These are phyloP conservation scores for Cercospora sp. DNA, from an alignment of 2,329 filamentous ascomycete genomes.

Conservation along the genomic window DNA sequence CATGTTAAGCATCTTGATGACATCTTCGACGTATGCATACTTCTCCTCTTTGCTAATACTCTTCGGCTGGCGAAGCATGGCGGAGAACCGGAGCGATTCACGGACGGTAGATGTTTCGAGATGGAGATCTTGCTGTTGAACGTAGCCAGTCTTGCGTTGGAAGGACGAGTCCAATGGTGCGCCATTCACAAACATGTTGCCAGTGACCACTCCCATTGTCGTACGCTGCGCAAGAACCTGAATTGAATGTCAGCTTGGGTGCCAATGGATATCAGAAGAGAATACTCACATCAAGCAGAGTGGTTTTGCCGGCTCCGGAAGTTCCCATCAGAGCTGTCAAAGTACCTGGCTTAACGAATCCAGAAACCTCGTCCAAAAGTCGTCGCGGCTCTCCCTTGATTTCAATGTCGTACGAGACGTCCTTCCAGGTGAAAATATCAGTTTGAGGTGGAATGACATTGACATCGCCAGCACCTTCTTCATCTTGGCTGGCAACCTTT, in stretches of 20 bases:
- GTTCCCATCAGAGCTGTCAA: slow-evolving; percentile 30
- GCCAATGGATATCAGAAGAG: not conserved
- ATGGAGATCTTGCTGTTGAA: slow-evolving; percentile 66
- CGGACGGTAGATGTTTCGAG: slow-evolving; percentile 57
- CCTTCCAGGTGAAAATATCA: slow-evolving; percentile 53
- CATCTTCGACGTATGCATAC: slow-evolving; percentile 62
- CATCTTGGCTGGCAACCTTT: slow-evolving; percentile 30
- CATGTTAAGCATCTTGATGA: slow-evolving; percentile 68
- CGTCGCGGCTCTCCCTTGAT: slow-evolving; percentile 54
- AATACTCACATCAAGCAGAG: slow-evolving; percentile 52
- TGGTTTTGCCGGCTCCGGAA: slow-evolving; percentile 60
- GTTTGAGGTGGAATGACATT: slow-evolving; percentile 46
- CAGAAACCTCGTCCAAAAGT: slow-evolving; percentile 56
- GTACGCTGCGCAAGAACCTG: slow-evolving; percentile 57
- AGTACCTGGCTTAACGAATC: slow-evolving; percentile 54
- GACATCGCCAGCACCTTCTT: slow-evolving; percentile 35
- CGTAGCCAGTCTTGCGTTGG: slow-evolving; percentile 66
- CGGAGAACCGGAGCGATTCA: slow-evolving; percentile 57
- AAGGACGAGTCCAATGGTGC: slow-evolving; percentile 58
- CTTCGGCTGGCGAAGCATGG: slow-evolving; percentile 59
- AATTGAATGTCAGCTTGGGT: slow-evolving; percentile 2
- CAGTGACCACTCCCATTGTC: slow-evolving; percentile 63
- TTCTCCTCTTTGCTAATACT: slow-evolving; percentile 59
- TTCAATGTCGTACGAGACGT: slow-evolving; percentile 57
- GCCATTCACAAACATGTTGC: slow-evolving; percentile 67